Evolutionary conservation across 2,329 filamentous ascomycete species (phyloP).

Genomic region (Aspergillus aculeatinus): DNA sequence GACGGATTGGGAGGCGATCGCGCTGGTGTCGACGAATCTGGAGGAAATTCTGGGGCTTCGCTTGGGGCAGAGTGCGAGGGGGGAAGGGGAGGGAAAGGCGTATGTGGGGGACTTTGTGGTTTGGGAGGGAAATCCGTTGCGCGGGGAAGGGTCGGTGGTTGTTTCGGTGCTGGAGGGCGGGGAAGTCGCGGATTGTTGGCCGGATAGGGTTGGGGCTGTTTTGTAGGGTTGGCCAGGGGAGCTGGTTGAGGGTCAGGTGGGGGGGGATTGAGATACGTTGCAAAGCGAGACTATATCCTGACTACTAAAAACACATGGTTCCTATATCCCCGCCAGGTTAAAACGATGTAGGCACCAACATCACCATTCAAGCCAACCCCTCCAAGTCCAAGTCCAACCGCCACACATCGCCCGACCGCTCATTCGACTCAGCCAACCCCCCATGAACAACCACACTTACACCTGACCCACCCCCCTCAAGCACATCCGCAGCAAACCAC

Average conservation of each 20-base stretch:
- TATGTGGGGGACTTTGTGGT: slow-evolving; percentile 9
- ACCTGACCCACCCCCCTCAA: neutral
- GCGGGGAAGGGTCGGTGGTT: slow-evolving; percentile 9
- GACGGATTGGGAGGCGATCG: slow-evolving; percentile 5
- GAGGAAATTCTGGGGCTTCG: neutral
- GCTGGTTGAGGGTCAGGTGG: no score
- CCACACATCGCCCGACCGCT: slow-evolving; percentile 54
- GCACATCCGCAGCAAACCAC: slow-evolving; percentile 55
- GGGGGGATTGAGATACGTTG: no score
- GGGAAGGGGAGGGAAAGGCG: no score
- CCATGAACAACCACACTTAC: slow-evolving; percentile 51
- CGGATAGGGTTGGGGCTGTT: neutral
- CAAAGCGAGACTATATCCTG: no score
- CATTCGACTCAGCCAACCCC: slow-evolving; percentile 54
- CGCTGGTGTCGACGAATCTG: slow-evolving; percentile 9
- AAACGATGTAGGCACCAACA: no score
- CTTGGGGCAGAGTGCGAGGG: neutral
- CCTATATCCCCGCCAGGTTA: no score
- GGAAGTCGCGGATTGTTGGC: slow-evolving; percentile 3
- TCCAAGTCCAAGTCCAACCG: neutral
- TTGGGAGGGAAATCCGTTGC: slow-evolving; percentile 15
- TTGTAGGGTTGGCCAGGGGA: neutral
- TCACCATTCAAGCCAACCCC: no score
- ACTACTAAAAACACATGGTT: no score
- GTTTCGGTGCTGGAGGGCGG: slow-evolving; percentile 3